Base-by-base conservation (phyloP, 495 filamentous ascomycete genomes). In the Hypoxylon lenormandii region DNA sequence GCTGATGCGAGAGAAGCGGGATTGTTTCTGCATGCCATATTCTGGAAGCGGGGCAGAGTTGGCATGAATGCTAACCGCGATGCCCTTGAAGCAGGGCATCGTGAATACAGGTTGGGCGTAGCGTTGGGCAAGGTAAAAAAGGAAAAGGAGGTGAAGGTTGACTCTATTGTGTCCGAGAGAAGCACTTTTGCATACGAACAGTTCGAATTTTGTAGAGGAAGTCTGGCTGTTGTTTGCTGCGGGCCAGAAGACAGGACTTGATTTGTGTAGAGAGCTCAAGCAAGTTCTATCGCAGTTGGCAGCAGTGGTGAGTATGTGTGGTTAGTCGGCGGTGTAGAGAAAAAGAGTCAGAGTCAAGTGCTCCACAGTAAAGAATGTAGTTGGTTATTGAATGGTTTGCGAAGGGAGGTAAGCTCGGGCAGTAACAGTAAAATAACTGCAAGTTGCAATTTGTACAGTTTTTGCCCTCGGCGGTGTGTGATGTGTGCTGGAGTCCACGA, bases 81-180 rank as follows among this genome's bases (percentile, higher is more conserved):
- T 91, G 78, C 94, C 94, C 81, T 96, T 95, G 84, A 97, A 97
- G 88, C 94, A 97, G 82, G 94, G 94, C 94, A 97, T 97, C 74
- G 72, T 78, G 64, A 26, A 33, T 11, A 38, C 55, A 11, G n/a
- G 16, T 47, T 75, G 61, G 40, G 48, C 26, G 48, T 37, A 22
- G 15, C 43, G 18, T 48, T 49, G 18, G 22, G 60, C 49, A 40
- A 28, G 30, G 33, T 33, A 36, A 45, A 30, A 40, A 22, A 21
- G n/a, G 18, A 19, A 33, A 26, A 23, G 60, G 16, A 12, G 23
- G n/a, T n/a, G n/a, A 57, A 16, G 30, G 19, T 52, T 54, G 37
- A 53, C n/a, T 37, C 38, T 51, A 47, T 66, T 26, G 47, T 62
- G 19, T 56, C 16, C 28, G 26, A 56, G 48, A 55, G 22, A 47